These are phyloP conservation scores for Trifolium fragiferum DNA, from an alignment of 306 rosid species.

Conservation along the genomic window DNA sequence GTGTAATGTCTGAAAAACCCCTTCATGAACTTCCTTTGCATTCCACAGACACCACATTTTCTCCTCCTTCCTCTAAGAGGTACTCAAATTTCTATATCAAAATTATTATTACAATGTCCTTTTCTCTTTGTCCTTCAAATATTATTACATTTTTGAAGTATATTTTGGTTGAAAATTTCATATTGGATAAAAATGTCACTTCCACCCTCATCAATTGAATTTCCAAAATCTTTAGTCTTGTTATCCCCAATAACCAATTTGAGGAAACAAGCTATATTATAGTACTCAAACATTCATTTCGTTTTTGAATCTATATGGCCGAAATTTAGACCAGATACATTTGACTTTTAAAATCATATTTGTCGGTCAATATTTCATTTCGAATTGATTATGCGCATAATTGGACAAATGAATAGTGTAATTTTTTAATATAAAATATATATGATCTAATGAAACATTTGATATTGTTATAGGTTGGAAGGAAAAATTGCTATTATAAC, in stretches of 20 bases:
- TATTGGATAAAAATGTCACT: background rate
- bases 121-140: background rate
- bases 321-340: too few relatives aligned
- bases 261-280: too few relatives aligned
- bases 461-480: constrained; percentile 60
- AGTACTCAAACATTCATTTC: too few relatives aligned
- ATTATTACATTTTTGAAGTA: too few relatives aligned
- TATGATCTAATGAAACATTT: constrained; percentile 16
- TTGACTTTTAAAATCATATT: too few relatives aligned
- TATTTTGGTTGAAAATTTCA: background rate
- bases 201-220: background rate
- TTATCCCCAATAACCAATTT: too few relatives aligned
- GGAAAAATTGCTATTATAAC: constrained; percentile 87
- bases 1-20: constrained; percentile 61
- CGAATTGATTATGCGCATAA: background rate
- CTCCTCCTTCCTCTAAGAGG: constrained; percentile 61
- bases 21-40: constrained; percentile 57
- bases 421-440: too few relatives aligned
- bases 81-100: constrained; percentile 17
- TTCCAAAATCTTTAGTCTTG: background rate
- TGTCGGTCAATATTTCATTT: too few relatives aligned
- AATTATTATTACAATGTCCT: background rate
- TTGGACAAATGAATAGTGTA: background rate
- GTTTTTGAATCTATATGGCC: too few relatives aligned
- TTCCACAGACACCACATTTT: constrained; percentile 47